Evolutionary conservation across 768 basidiomycete species (phyloP), one percentile per base, ranked within the genome.

Genomic region (Cystobasidium tubakii): DNA sequence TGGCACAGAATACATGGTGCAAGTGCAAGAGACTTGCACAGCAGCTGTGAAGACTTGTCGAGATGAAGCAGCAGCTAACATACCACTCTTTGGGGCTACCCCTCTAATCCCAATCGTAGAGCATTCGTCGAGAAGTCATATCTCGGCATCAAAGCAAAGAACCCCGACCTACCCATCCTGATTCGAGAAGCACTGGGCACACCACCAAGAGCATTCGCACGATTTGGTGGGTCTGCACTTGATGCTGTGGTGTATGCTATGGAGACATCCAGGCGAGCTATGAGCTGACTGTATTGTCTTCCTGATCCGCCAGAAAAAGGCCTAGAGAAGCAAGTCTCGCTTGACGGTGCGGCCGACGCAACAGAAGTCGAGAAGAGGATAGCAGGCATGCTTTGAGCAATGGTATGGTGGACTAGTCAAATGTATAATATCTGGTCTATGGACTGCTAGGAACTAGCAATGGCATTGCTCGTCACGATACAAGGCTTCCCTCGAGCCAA

Each of bases 171-270:
- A 27, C 78, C 78, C 1, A 74, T 80, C 46, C 53, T 80, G 25
- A 76, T 80, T 46, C 75, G 79, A n/a, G 77, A 80, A 60, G 78
- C 78, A 21, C 36, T 46, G 25, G 79, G 79, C 0, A 77, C 78
- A 21, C 79, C 79, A 4, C 77, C 79, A 27, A 13, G 79, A 25
- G 79, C 74, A 7, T 79, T 79, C 44, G 77, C 74, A 0, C 57
- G 79, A 34, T 78, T 79, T 21, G 79, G 79, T 80, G 50, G 33
- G 79, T 69, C 13, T 23, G 23, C 13, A 7, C 0, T 12, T 12
- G 31, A 42, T n/a, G 6, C 33, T 43, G 27, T 39, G 7, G 7
- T 21, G 1, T 13, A 4, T 57, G 19, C 27, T 17, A 7, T 57
- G 44, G 6, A 39, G n/a, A 39, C n/a, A 54, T 54, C 53, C 39